Conservation (phyloP, 2,329 filamentous ascomycete species). For the Calonectria leucothoes region DNA sequence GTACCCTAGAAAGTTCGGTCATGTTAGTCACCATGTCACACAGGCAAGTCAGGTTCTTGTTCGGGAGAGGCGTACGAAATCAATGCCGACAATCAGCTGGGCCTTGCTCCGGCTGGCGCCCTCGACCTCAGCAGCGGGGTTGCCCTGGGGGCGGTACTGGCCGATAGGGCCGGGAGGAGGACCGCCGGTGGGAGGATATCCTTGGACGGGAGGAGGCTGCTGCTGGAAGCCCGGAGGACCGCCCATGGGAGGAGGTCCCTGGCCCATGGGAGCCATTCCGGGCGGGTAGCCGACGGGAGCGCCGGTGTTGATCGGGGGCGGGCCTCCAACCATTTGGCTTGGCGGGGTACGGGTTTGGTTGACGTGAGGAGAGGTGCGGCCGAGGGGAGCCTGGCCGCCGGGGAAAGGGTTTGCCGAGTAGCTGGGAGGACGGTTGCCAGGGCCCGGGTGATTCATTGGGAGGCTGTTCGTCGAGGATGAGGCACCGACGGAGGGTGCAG, state of each 20-base stretch:
- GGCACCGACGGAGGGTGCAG: conserved; percentile 50
- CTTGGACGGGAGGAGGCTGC: conserved; percentile 45
- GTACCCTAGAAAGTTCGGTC: conserved; percentile 74
- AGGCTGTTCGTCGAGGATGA: conserved; percentile 60
- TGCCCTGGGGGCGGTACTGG: conserved; percentile 55
- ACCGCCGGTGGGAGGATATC: conserved; percentile 57
- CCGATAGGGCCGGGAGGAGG: conserved; percentile 54
- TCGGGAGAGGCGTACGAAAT: conserved; percentile 77
- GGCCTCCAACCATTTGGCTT: conserved; percentile 71
- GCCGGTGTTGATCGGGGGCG: conserved; percentile 75
- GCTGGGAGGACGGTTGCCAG: conserved; percentile 72
- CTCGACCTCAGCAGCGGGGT: conserved; percentile 79
- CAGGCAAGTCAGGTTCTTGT: not conserved
- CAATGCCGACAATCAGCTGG: conserved; percentile 97
- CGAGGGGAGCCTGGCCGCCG: conserved; percentile 59
- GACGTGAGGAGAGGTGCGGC: conserved; percentile 65
- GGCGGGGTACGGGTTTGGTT: conserved; percentile 66
- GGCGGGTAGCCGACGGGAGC: conserved; percentile 72
- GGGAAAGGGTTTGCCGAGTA: conserved; percentile 68
- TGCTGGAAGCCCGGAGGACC: conserved; percentile 54
- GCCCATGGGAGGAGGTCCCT: conserved; percentile 55
- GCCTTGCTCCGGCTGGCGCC: conserved; percentile 92
- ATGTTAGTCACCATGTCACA: conserved; percentile 24
- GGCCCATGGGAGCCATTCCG: conserved; percentile 57
- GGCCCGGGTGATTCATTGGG: conserved; percentile 72